These are phyloP conservation scores for Pelargonium australe DNA, from an alignment of 441 rosid genomes.

Conservation along the genomic window DNA sequence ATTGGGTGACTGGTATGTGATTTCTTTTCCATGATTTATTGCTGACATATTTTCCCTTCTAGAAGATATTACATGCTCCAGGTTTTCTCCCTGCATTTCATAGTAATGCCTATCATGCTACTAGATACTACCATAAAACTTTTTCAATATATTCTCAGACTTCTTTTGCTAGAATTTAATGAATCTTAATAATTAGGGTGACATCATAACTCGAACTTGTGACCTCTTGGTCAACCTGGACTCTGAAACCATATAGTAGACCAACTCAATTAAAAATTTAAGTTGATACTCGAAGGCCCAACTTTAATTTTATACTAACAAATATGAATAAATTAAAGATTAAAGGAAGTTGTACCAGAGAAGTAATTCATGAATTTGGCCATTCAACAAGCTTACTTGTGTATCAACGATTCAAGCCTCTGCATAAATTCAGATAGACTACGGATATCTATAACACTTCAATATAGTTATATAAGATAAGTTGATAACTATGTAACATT, in stretches of 20 bases:
- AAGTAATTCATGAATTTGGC: not conserved
- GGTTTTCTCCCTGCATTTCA: not conserved
- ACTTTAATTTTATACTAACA: not conserved
- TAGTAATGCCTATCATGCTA: not conserved
- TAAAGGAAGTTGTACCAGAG: not conserved
- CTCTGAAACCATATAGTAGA: too few species aligned
- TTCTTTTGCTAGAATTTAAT: too few species aligned
- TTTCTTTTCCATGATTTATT: constrained; percentile 6
- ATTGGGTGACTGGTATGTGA: constrained; percentile 80
- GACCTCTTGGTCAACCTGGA: too few species aligned
- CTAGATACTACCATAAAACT: not conserved
- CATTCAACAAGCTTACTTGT: not conserved
- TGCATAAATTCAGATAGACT: constrained; percentile 4
- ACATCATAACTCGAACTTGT: too few species aligned
- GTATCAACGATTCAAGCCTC: not conserved
- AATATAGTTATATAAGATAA: not conserved
- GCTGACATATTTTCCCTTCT: not conserved
- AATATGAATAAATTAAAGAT: not conserved
- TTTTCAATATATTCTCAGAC: not conserved
- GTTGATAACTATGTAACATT: not conserved
- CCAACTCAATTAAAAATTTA: too few species aligned
- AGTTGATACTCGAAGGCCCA: too few species aligned
- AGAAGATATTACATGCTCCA: not conserved
- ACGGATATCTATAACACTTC: constrained; percentile 4
- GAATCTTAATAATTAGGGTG: too few species aligned